Conservation (phyloP, 2,329 filamentous ascomycete species). For the Diplodia intermedia region DNA sequence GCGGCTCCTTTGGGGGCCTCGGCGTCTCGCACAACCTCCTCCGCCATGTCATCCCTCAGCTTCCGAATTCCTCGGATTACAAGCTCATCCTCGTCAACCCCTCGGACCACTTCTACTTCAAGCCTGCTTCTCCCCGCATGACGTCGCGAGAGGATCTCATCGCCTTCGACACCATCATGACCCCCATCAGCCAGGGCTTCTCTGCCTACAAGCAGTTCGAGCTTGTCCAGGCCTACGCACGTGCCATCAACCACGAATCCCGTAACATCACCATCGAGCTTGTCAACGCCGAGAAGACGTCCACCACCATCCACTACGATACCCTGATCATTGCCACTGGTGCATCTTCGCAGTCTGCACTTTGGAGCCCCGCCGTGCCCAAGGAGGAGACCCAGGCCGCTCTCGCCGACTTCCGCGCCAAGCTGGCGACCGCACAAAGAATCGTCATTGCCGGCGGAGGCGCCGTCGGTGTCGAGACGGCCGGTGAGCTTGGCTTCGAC, state of each 20-base stretch:
- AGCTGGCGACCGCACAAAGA: constrained; percentile 39
- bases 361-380: constrained; percentile 45
- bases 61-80: constrained; percentile 39
- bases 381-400: constrained; percentile 46
- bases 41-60: constrained; percentile 40
- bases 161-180: constrained; percentile 42
- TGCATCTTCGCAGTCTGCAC: constrained; percentile 41
- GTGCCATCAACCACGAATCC: constrained; percentile 38
- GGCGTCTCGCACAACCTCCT: constrained; percentile 46
- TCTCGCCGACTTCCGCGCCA: constrained; percentile 40
- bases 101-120: constrained; percentile 49
- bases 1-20: constrained; percentile 47
- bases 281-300: not conserved
- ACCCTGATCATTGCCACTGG: constrained; percentile 47
- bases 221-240: constrained; percentile 45
- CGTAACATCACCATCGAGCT: constrained; percentile 25
- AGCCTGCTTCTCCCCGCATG: constrained; percentile 47
- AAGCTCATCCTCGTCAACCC: constrained; percentile 46
- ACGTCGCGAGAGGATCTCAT: constrained; percentile 41
- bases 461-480: constrained; percentile 46
- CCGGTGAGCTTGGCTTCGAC: constrained; percentile 45
- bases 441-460: constrained; percentile 48
- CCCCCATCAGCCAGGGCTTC: constrained; percentile 43
- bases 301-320: constrained; percentile 39
- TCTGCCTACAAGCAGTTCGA: constrained; percentile 41